Conservation (phyloP, 2,329 filamentous ascomycete genomes). For the Colletotrichum aenigma region DNA sequence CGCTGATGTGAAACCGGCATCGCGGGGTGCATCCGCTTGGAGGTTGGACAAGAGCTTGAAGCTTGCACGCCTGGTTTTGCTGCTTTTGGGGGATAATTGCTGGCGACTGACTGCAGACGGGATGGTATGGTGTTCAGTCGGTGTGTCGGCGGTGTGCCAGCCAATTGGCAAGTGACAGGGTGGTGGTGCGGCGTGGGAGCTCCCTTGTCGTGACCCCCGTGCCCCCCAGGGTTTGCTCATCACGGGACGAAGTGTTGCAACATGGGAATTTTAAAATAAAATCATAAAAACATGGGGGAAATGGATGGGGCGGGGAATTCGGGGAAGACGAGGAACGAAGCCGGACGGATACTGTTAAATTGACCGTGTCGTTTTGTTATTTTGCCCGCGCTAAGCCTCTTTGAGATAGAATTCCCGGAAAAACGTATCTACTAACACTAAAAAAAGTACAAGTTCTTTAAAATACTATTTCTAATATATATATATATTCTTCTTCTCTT, state of each 20-base stretch:
- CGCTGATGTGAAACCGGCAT: neutral
- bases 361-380: too few relatives aligned
- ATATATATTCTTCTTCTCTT: too few relatives aligned
- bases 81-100: neutral
- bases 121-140: neutral
- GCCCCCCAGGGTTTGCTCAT: neutral
- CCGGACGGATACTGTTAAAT: too few relatives aligned
- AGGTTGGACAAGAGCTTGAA: neutral
- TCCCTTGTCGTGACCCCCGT: slow-evolving; percentile 5
- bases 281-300: slow-evolving; percentile 6
- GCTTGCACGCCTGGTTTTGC: neutral
- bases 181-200: neutral
- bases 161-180: neutral
- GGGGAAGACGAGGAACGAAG: slow-evolving; percentile 11
- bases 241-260: slow-evolving; percentile 14
- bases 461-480: too few relatives aligned
- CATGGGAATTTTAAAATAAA: slow-evolving; percentile 5
- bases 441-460: too few relatives aligned
- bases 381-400: too few relatives aligned
- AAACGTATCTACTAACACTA: too few relatives aligned
- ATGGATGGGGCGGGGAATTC: neutral
- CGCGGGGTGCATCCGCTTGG: neutral
- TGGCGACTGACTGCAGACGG: neutral
- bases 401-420: too few relatives aligned
- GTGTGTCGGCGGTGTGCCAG: neutral